A percentile compares a stretch with the other conserved stretches of the same genome.
Conservation (phyloP, 352 stramenopile genomes). For the Phytopythium cucurbitacearum region DNA sequence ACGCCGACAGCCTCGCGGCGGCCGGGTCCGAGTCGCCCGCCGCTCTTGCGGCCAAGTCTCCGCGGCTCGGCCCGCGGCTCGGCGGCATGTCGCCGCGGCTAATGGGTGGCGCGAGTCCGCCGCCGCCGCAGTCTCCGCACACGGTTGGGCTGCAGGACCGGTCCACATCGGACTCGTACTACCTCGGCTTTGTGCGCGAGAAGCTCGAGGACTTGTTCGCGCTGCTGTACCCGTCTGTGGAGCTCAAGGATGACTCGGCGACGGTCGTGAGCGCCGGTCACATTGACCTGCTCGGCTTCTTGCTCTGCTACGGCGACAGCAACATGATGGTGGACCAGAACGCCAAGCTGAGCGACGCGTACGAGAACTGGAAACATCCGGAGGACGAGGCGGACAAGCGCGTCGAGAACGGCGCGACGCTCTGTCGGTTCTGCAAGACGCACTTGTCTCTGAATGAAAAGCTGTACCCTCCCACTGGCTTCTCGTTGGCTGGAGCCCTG, state of each 20-base stretch:
- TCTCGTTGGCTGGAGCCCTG: constrained; percentile 30
- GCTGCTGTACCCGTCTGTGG: constrained; percentile 58
- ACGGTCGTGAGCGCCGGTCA: constrained; percentile 57
- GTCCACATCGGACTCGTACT: constrained; percentile 76
- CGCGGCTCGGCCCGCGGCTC: constrained; percentile 10
- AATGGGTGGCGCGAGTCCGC: constrained; percentile 52
- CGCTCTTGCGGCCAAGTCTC: constrained; percentile 14
- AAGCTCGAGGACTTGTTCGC: constrained; percentile 75
- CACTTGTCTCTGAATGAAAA: constrained; percentile 74
- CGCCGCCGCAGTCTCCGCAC: constrained; percentile 64
- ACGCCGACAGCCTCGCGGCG: constrained; percentile 39
- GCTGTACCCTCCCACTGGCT: constrained; percentile 74
- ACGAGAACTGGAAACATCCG: constrained; percentile 53
- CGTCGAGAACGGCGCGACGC: constrained; percentile 53
- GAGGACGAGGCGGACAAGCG: constrained; percentile 14
- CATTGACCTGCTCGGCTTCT: constrained; percentile 68
- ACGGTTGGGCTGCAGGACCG: constrained; percentile 75
- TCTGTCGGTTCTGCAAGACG: constrained; percentile 75
- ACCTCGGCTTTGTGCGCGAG: constrained; percentile 72
- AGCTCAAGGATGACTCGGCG: constrained; percentile 42
- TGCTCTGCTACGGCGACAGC: constrained; percentile 52
- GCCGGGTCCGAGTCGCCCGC: constrained; percentile 14
- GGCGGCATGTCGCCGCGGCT: constrained; percentile 47
- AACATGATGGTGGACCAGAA: constrained; percentile 48
- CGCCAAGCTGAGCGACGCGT: constrained; percentile 57